phyloP scores from a whole-genome alignment of 257 asterid genomes.

The Ligustrum vulgare region DNA sequence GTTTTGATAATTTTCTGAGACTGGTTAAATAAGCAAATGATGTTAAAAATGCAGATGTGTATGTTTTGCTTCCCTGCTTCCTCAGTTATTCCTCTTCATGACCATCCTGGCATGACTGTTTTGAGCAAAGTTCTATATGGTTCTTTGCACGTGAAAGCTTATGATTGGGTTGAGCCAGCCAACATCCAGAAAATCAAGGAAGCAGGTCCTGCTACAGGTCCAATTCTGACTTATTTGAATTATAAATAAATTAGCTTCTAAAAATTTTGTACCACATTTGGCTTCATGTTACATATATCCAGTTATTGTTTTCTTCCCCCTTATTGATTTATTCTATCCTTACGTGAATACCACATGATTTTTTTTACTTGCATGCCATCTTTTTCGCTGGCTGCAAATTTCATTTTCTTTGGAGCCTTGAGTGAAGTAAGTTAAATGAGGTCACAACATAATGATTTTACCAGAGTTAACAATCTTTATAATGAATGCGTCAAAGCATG shows the following conservation, averaged over 20 bases:
- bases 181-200: conserved; percentile 47
- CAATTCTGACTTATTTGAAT: conserved; percentile 15
- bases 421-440: neutral
- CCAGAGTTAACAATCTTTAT: neutral
- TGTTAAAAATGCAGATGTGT: conserved; percentile 73
- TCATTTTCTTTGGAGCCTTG: neutral
- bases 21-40: conserved; percentile 26
- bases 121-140: conserved; percentile 93
- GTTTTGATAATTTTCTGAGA: conserved; percentile 16
- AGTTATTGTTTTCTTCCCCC: neutral
- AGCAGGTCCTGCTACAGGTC: conserved; percentile 64
- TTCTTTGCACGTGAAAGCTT: conserved; percentile 89
- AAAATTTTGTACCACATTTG: neutral
- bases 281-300: neutral
- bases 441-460: too few species aligned
- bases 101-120: conserved; percentile 96
- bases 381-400: neutral
- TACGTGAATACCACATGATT: neutral
- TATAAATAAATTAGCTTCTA: neutral
- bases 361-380: neutral
- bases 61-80: conserved; percentile 94
- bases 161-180: conserved; percentile 96
- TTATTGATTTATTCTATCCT: neutral
- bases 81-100: conserved; percentile 92
- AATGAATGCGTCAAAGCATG: neutral